phyloP scores from a whole-genome alignment of 2,329 filamentous ascomycete genomes.

The Neonectria coccinea region DNA sequence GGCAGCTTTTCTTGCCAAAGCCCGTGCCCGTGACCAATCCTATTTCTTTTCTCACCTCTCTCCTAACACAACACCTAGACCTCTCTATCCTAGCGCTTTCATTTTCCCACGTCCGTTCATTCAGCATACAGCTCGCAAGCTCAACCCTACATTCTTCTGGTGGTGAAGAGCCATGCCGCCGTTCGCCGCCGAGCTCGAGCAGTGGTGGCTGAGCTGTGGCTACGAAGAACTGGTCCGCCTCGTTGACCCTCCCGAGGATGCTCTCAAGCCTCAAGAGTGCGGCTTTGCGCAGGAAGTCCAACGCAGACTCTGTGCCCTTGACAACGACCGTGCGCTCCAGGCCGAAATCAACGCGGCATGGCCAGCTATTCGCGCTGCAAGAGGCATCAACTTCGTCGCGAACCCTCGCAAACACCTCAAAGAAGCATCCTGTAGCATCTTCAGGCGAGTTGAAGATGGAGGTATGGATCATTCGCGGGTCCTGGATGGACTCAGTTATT shows the following conservation, averaged over 20 bases:
- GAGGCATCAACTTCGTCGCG: conserved; percentile 34
- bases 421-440: conserved; percentile 43
- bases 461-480: conserved; percentile 44
- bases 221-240: conserved; percentile 43
- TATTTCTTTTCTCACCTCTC: neutral
- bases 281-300: conserved; percentile 51
- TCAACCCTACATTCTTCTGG: too few relatives aligned
- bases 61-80: neutral
- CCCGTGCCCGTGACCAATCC: neutral
- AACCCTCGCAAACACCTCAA: conserved; percentile 47
- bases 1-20: neutral
- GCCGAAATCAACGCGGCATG: conserved; percentile 37
- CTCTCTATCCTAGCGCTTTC: neutral
- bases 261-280: conserved; percentile 42
- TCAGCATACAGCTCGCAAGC: neutral
- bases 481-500: conserved; percentile 48
- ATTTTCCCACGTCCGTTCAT: neutral
- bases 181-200: conserved; percentile 47
- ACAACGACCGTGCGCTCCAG: conserved; percentile 42
- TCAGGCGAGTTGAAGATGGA: conserved; percentile 43
- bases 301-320: conserved; percentile 47
- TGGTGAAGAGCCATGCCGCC: conserved; percentile 45
- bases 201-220: conserved; percentile 50
- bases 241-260: conserved; percentile 36
- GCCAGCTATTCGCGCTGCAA: conserved; percentile 30